These are phyloP conservation scores for Sherardia arvensis DNA, from an alignment of 257 asterid genomes.

Conservation along the genomic window DNA sequence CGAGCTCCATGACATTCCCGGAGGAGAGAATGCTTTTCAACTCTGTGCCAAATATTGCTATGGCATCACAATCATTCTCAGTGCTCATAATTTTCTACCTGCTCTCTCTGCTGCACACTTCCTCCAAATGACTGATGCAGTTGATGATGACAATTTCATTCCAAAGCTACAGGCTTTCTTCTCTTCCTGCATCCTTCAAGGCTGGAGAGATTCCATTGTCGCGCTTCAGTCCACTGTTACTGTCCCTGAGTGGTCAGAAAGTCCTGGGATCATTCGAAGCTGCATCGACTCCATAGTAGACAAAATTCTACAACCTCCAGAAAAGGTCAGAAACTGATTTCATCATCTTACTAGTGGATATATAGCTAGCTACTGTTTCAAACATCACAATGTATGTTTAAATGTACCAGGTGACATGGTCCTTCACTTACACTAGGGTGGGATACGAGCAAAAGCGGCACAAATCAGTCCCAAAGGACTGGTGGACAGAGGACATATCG, in stretches of 20 bases:
- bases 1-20: conserved; percentile 59
- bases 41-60: conserved; percentile 71
- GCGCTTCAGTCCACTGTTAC: conserved; percentile 36
- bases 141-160: conserved; percentile 51
- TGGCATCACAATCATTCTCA: conserved; percentile 60
- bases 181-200: conserved; percentile 58
- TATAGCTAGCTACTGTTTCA: background rate
- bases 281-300: conserved; percentile 70
- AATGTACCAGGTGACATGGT: conserved; percentile 66
- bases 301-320: conserved; percentile 56
- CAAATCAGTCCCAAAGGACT: conserved; percentile 57
- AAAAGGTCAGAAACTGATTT: conserved; percentile 33
- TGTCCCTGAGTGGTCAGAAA: conserved; percentile 54
- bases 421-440: conserved; percentile 58
- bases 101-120: conserved; percentile 63
- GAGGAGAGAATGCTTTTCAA: conserved; percentile 72
- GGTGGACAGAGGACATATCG: conserved; percentile 89
- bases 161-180: conserved; percentile 57
- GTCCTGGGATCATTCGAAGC: conserved; percentile 54
- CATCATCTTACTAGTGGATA: background rate
- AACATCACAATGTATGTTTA: background rate
- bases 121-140: conserved; percentile 63
- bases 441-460: conserved; percentile 43
- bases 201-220: conserved; percentile 64
- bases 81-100: conserved; percentile 56